Conservation (phyloP, 2,329 filamentous ascomycete species). For the Exophiala sideris region DNA sequence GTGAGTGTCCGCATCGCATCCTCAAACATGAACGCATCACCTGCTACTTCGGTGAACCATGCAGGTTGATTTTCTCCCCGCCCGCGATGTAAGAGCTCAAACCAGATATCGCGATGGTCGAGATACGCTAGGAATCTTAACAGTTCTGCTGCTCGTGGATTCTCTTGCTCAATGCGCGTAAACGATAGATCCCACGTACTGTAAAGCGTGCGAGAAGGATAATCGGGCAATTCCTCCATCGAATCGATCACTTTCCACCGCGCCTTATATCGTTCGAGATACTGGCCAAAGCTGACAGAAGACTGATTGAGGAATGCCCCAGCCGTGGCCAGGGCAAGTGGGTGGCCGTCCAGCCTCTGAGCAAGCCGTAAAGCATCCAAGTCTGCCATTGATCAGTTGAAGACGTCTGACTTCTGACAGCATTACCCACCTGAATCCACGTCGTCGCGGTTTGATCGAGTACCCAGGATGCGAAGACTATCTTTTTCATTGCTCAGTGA, state of each 20-base stretch:
- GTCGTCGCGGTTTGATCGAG: slow-evolving; percentile 8
- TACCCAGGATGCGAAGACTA: slow-evolving; percentile 14
- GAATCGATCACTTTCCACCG: slow-evolving; percentile 33
- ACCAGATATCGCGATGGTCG: slow-evolving; percentile 46
- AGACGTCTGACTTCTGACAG: background rate
- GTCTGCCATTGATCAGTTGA: slow-evolving; percentile 2
- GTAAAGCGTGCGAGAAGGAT: slow-evolving; percentile 17
- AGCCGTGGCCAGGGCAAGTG: slow-evolving; percentile 47
- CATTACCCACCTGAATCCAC: slow-evolving; percentile 8
- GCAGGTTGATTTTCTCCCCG: background rate
- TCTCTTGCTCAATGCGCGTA: slow-evolving; percentile 9
- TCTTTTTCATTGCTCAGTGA: slow-evolving; percentile 10
- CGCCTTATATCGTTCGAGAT: slow-evolving; percentile 39
- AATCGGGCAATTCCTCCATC: slow-evolving; percentile 7
- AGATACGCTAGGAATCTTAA: slow-evolving; percentile 44
- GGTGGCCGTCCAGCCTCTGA: slow-evolving; percentile 42
- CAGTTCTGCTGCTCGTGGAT: slow-evolving; percentile 32
- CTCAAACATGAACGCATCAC: slow-evolving; percentile 6
- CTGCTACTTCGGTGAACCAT: slow-evolving; percentile 23
- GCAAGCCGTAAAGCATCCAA: slow-evolving; percentile 28
- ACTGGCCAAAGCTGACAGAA: slow-evolving; percentile 36
- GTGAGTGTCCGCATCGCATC: slow-evolving; percentile 8
- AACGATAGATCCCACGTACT: slow-evolving; percentile 24
- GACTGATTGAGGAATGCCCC: slow-evolving; percentile 44
- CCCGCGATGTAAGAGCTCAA: slow-evolving; percentile 35